A percentile compares a stretch with the other conserved stretches of the same genome.
These are phyloP conservation scores for Aechmea fasciata DNA, from an alignment of 176 grass and related monocot genomes.

Conservation along the genomic window DNA sequence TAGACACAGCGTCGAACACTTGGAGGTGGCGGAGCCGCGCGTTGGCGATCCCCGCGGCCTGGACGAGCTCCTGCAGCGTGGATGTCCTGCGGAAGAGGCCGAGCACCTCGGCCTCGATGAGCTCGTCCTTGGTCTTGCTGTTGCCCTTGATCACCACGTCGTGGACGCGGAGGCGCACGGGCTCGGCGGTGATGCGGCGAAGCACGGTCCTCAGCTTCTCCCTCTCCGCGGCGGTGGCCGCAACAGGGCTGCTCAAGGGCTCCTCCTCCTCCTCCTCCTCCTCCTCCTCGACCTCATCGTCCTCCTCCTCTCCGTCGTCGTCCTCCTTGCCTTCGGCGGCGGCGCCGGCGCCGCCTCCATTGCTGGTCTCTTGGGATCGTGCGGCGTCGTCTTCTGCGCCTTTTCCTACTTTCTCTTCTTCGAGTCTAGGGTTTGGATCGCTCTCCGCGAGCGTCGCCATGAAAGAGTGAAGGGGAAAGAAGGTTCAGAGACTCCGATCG, in stretches of 20 bases:
- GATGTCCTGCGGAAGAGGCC: conserved; percentile 45
- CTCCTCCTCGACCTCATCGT: conserved; percentile 34
- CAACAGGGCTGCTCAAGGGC: too few species aligned
- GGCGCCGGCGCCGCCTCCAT: neutral
- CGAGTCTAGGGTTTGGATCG: conserved; percentile 27
- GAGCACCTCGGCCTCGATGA: conserved; percentile 79
- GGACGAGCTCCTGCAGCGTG: conserved; percentile 74
- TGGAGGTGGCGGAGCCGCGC: conserved; percentile 53
- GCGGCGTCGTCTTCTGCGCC: conserved; percentile 5
- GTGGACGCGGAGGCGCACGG: conserved; percentile 70
- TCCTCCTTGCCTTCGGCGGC: conserved; percentile 7
- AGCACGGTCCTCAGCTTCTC: conserved; percentile 46
- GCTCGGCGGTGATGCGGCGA: conserved; percentile 31
- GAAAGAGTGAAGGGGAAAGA: conserved; percentile 20
- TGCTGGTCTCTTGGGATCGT: neutral
- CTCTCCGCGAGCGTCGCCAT: conserved; percentile 28
- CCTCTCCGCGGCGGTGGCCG: conserved; percentile 29
- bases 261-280: conserved; percentile 21
- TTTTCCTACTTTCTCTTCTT: conserved; percentile 15
- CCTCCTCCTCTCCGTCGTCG: conserved; percentile 26
- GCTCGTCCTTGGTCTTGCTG: conserved; percentile 57
- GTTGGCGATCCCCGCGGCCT: conserved; percentile 47
- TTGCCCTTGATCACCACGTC: conserved; percentile 89
- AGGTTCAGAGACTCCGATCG: conserved; percentile 27
- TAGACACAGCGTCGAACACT: conserved; percentile 73